Base-by-base conservation (phyloP, 164 flowering plant genomes). In the Piper longum region DNA sequence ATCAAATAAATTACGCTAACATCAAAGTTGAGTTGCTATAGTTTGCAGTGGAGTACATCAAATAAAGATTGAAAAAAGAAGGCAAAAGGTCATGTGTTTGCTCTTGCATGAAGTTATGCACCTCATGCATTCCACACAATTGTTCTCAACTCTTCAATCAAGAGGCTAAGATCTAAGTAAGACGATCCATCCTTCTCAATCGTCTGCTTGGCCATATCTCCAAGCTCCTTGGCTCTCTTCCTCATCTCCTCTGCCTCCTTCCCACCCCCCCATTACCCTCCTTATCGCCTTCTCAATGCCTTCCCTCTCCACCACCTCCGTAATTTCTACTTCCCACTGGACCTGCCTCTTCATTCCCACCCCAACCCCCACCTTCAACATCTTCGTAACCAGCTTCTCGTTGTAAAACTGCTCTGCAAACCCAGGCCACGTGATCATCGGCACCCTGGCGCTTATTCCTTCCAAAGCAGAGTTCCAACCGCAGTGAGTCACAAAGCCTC, bases 181-280 rank as follows among this genome's bases (percentile, higher is more conserved):
- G 60, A 57, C 12, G 60, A 57, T 14, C 60, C 60, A 57, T 14
- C 45, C 26, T 19, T 40, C 41, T 42, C 52, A 41, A 61, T 36
- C 2, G 52, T 36, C 41, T 57, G 19, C 60, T 41, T 19, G 4
- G 60, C 60, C 60, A 13, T 57, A 40, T 57, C 60, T 16, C 60
- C 60, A 12, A 57, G 41, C 41, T 57, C 60, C 60, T 14, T 26
- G 3, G 60, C 60, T 17, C 41, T 57, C 48, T 76, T 83, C 61
- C 85, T 89, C 41, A 16, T 82, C 14, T 80, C 71, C 73, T 73
- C 82, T 13, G 87, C 92, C 72, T 41, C 65, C 81, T 51, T 72
- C 77, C 51, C 70, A 71, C 2, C 65, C 71, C 2, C 12, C 78
- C 78, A 79, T 70, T 26, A 76, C 41, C 7, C 42, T 16, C n/a